Base-by-base conservation (phyloP, 208 protist genomes). In the Sergeia podlipaevii region DNA sequence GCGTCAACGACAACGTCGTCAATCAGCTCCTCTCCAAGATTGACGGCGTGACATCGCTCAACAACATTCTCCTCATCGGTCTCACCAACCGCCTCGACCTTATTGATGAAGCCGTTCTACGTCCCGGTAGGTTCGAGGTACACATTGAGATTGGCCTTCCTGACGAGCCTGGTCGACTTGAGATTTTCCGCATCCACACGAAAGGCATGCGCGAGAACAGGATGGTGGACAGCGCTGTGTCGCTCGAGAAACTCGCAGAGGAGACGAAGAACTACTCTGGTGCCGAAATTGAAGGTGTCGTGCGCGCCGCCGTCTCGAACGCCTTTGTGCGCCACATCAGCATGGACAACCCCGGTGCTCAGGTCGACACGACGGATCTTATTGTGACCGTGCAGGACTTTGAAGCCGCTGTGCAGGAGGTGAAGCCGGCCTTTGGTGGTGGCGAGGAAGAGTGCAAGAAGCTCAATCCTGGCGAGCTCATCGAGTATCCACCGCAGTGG, bases 21-120 rank as follows among this genome's bases (percentile, higher is more conserved):
- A 99, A 99, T 80, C 98, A 99, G 83, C 91, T 99, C 3, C 91
- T 99, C 30, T 93, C 97, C 28, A 99, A 99, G 78, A 99, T 99
- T 48, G 96, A 99, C 60, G 98, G 98, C 71, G 97, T 99, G 4
- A 96, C 99, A 38, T 78, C 93, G n/a, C 61, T 89, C 17, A 99
- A 99, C 84, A 99, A 99, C 76, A 97, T 99, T 29, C 79, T 99
- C 0, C 67, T 99, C 15, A 99, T 99, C 66, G 99, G 98, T 58
- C 99, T 99, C 98, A 99, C 98, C 8, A 99, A 99, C 71, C 72
- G 97, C 30, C 78, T 91, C 27, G 98, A 99, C 70, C 80, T 99
- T 65, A 99, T 99, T 52, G 99, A 99, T 70, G 97, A 99, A 39
- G 99, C 99, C 28, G 88, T 99, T 27, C 75, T 99, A 3, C 87